Evolutionary conservation across 176 grass and related monocot species (phyloP), one percentile per base, ranked within the genome.

Genomic region (Eleusine indica): DNA sequence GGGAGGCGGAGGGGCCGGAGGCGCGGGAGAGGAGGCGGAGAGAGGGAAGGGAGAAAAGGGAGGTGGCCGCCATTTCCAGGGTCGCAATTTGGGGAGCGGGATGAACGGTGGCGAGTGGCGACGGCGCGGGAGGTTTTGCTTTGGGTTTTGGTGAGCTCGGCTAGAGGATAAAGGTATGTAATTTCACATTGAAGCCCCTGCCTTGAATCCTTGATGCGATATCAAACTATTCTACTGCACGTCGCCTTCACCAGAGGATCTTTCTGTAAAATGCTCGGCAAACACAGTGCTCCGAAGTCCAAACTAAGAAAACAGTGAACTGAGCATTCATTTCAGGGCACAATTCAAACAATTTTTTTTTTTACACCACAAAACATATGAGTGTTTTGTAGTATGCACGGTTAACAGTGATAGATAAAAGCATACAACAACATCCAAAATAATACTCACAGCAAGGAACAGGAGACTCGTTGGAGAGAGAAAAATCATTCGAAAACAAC

Each of bases 11-110:
- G 41, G 84, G 18, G 17, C 72, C 46, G 48, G 78, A 32, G 21
- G 79, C 0, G 19, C 84, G 70, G 49, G 37, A 15, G 3, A 78
- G 71, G 51, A 53, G 64, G 15, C 65, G 79, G 76, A 80, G 41
- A 32, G 73, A 65, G 5, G 81, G 52, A 65, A 84, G 47, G 54
- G 73, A 84, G 85, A 86, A 74, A 43, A 91, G 86, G 71, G 86
- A 75, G 66, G 68, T 39, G 35, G 89, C 65, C 72, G 89, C 89
- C 92, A 91, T 91, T 71, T 87, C 74, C 40, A 1, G 38, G 8
- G 40, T 9, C 11, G 66, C 47, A 40, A 57, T 61, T 30, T 28
- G 57, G 54, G 83, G 43, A 22, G 39, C 37, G 42, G 54, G 68
- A 77, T 57, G 83, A 40, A 82, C 72, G 83, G 78, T 40, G 79